Evolutionary conservation across 169 alveolate species (phyloP).

Genomic region (Plasmodium yoelii): DNA sequence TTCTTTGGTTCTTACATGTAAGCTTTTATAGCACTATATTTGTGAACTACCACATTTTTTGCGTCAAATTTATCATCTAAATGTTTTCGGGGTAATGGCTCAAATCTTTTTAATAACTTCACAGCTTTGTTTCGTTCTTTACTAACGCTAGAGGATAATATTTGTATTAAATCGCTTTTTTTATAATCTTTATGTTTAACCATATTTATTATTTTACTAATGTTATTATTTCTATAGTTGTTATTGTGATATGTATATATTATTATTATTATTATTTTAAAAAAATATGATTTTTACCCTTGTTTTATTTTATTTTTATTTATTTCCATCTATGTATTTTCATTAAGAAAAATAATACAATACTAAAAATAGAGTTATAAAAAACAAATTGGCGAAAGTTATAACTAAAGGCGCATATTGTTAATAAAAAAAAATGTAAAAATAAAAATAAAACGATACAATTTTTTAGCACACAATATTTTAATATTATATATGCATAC

Average conservation of each 20-base stretch:
- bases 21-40: constrained; percentile 81
- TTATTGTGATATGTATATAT: neutral
- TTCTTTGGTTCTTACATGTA: constrained; percentile 70
- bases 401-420: too few relatives aligned
- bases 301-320: too few relatives aligned
- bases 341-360: too few relatives aligned
- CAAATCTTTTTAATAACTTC: constrained; percentile 82
- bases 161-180: constrained; percentile 82
- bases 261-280: neutral
- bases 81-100: constrained; percentile 86
- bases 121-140: constrained; percentile 85
- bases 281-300: neutral
- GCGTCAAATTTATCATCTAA: constrained; percentile 82
- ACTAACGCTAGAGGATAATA: constrained; percentile 78
- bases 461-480: too few relatives aligned
- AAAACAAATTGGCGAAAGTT: too few relatives aligned
- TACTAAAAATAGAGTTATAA: too few relatives aligned
- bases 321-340: too few relatives aligned
- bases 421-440: too few relatives aligned
- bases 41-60: constrained; percentile 79
- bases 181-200: constrained; percentile 81
- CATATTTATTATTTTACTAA: constrained; percentile 61
- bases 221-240: neutral
- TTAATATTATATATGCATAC: too few relatives aligned
- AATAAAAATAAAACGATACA: too few relatives aligned